These are phyloP conservation scores for Edaphochlamys debaryana DNA, from an alignment of 139 green algal species.

Conservation along the genomic window DNA sequence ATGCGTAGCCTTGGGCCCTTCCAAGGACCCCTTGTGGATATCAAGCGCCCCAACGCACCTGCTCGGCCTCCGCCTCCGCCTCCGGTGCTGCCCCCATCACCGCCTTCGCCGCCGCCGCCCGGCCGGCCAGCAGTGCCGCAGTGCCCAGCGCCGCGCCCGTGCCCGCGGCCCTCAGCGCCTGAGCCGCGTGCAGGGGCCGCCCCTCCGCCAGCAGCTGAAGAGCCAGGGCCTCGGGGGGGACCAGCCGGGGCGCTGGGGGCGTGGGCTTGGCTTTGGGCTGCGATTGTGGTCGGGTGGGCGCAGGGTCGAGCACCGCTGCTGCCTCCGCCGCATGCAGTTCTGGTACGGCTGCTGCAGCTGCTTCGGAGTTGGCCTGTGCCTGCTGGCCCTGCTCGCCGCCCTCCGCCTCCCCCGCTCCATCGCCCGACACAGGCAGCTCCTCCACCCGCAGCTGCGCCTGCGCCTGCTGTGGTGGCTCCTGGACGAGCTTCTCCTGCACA, in stretches of 20 bases:
- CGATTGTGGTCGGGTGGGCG: neutral
- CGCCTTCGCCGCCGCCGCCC: too few species aligned
- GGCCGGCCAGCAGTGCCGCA: neutral
- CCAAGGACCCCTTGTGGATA: too few species aligned
- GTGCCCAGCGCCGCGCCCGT: neutral
- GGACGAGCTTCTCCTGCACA: neutral
- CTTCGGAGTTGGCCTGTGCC: neutral
- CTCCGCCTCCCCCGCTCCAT: neutral
- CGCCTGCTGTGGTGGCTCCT: neutral
- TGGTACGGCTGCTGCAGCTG: neutral
- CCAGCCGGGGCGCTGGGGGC: neutral
- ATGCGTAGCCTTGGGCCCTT: too few species aligned
- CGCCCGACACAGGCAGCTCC: too few species aligned
- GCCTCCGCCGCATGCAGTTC: neutral
- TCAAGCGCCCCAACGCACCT: too few species aligned
- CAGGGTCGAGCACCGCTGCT: neutral
- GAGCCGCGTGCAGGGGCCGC: neutral
- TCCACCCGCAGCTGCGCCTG: too few species aligned
- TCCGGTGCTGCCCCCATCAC: too few species aligned
- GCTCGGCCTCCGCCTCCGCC: too few species aligned
- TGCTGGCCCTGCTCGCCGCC: too few species aligned
- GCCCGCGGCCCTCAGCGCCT: constrained; percentile 1
- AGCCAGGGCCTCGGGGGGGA: constrained; percentile 21
- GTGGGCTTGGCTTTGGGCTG: neutral
- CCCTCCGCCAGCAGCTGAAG: neutral